A percentile compares a stretch with the other conserved stretches of the same genome.
phyloP scores from a whole-genome alignment of 495 filamentous ascomycete genomes.

The Lindgomyces ingoldianus region DNA sequence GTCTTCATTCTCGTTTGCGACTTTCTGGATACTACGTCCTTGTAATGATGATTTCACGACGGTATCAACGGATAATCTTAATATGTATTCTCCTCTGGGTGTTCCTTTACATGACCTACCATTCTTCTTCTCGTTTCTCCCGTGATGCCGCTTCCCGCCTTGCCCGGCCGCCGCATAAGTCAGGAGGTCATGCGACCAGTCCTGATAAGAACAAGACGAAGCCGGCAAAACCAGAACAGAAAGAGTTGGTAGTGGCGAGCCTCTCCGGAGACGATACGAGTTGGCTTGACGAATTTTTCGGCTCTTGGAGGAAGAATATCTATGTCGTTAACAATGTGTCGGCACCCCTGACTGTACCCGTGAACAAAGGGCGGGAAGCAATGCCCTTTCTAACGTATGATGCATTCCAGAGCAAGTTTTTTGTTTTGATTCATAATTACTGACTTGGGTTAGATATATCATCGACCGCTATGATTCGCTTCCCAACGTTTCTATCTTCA shows the following conservation, averaged over 20 bases:
- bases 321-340: constrained; percentile 55
- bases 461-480: constrained; percentile 66
- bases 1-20: neutral
- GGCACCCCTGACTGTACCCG: constrained; percentile 51
- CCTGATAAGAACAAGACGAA: neutral
- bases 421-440: neutral
- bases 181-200: neutral
- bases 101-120: neutral
- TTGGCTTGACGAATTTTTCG: constrained; percentile 57
- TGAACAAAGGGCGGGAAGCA: constrained; percentile 60
- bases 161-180: neutral
- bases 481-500: constrained; percentile 60
- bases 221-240: constrained; percentile 12
- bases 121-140: neutral
- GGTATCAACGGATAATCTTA: constrained; percentile 15
- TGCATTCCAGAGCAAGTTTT: neutral
- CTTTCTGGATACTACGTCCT: neutral
- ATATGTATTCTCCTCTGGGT: constrained; percentile 1
- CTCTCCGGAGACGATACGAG: constrained; percentile 36
- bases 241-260: constrained; percentile 39
- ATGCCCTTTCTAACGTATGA: constrained; percentile 57
- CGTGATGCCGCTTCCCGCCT: neutral
- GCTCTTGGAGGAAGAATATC: constrained; percentile 53
- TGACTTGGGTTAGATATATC: constrained; percentile 49
- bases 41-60: constrained; percentile 16